Evolutionary conservation across 345 rosid species (phyloP).

Genomic region (Eucalyptus polybractea): DNA sequence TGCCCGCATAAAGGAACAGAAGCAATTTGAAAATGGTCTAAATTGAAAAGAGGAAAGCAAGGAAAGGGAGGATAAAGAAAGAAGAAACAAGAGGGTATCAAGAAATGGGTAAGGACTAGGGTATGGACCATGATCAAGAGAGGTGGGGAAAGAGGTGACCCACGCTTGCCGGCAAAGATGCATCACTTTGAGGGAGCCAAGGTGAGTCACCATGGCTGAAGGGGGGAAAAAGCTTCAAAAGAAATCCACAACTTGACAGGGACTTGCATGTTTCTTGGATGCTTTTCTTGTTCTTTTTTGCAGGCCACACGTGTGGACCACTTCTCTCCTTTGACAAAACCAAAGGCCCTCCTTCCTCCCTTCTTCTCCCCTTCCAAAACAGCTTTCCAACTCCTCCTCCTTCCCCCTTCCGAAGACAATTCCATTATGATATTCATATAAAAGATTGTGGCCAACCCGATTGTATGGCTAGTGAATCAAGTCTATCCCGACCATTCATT

Average conservation of each 20-base stretch:
- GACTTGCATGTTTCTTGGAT: not conserved
- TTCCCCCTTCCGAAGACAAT: not conserved
- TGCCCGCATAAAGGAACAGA: not conserved
- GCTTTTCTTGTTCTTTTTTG: not conserved
- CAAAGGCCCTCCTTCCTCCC: not conserved
- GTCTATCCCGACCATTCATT: not conserved
- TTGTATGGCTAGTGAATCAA: not conserved
- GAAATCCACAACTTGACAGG: not conserved
- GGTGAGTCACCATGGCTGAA: not conserved
- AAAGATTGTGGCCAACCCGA: not conserved
- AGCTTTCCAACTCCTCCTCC: not conserved
- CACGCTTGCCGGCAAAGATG: not conserved
- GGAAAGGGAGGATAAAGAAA: not conserved
- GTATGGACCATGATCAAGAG: not conserved
- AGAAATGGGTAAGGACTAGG: not conserved
- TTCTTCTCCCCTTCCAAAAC: not conserved
- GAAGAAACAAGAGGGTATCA: not conserved
- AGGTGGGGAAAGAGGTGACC: not conserved
- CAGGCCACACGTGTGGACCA: constrained; percentile 1
- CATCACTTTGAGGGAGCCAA: not conserved
- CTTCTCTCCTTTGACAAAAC: not conserved
- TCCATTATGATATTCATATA: not conserved
- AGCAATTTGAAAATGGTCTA: not conserved
- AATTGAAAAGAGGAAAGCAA: not conserved
- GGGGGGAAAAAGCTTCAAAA: not conserved